Base-by-base conservation (phyloP, 2,329 filamentous ascomycete genomes). In the Colletotrichum gloeosporioides region DNA sequence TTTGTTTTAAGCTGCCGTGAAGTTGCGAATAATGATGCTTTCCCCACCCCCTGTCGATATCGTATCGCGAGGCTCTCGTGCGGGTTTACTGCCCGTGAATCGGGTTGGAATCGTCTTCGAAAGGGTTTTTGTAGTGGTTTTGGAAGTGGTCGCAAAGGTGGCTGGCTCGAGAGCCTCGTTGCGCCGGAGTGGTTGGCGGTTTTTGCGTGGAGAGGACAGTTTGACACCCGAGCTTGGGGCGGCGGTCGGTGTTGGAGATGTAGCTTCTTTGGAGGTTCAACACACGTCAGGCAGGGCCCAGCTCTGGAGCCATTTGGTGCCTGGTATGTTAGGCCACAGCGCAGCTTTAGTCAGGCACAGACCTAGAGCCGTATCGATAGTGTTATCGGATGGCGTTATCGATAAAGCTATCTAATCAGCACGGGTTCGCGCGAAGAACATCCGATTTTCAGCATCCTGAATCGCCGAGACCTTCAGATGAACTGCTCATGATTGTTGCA, bases 231-330 rank as follows among this genome's bases (percentile, higher is more conserved):
- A 63, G 69, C 68, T 73, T 49, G 36, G 62, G 59, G 62, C 57
- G 36, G 57, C 29, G 61, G 39, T 36, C 44, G 31, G 55, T 72
- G 59, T 74, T 76, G 74, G 74, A 76, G 70, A 76, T 49, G 74
- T 76, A 76, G 70, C 70, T 76, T 76, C 74, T 76, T 76, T 74
- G 69, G 65, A 69, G 59, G 55, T 44, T 68, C 69, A 76, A 70
- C 69, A 76, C 73, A 75, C 69, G 69, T 73, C 71, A 71, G 67
- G 57, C 69, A 73, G 73, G 69, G 55, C 70, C 44, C 44, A 53
- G 44, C 44, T 53, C 44, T 67, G 62, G 55, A 75, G 69, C 55
- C 36, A 16, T 2, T 32, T 10, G 2, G 1, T 69, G 74, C 74
- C 74, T 76, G 64, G 25, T 2, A 9, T 63, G 1, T 4, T 32